Base-by-base conservation (phyloP, 2,329 filamentous ascomycete species). In the Calonectria pauciramosa region DNA sequence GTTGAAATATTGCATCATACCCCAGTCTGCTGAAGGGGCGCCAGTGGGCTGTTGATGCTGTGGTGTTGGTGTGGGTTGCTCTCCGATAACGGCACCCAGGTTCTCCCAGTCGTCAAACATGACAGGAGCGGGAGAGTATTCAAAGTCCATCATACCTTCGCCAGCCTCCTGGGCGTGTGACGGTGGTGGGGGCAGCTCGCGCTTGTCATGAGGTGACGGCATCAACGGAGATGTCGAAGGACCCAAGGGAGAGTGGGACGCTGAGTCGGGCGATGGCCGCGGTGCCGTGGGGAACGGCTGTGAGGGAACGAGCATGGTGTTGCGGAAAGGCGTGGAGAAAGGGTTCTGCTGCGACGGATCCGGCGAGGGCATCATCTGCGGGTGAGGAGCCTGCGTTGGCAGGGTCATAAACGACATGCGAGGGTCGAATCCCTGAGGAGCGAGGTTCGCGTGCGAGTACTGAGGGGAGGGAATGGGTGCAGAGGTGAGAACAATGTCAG, bases 21-120 rank as follows among this genome's bases (percentile, higher is more conserved):
- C 79, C 84, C 84, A 86, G 34, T 75, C 80, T 54, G 76, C 71
- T 41, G 66, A 52, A 54, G 65, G 70, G 47, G 71, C 47, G 28
- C 73, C 78, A 71, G 68, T 77, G 54, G 74, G 74, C 54, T 80
- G 80, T n/a, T 80, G 83, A 60, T 81, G 76, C 18, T 78, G 71
- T 20, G 67, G 66, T 59, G 71, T 73, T 6, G 71, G 81, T 28
- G 78, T 70, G 13, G 75, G 77, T 70, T 85, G 84, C 56, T 84
- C 82, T 11, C 56, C 56, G 26, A 85, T 79, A 26, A 85, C 81
- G 28, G 83, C 79, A 28, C 83, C 82, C 36, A 87, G 82, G 70
- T 81, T 84, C 70, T 86, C 86, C 86, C 86, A 88, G 73, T 87
- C 85, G 2, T 86, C 84, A 56, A 87, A 86, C 13, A 84, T 81